Evolutionary conservation across 352 stramenopile species (phyloP), one percentile per base, ranked within the genome.

Genomic region (Phytopythium sindhum): DNA sequence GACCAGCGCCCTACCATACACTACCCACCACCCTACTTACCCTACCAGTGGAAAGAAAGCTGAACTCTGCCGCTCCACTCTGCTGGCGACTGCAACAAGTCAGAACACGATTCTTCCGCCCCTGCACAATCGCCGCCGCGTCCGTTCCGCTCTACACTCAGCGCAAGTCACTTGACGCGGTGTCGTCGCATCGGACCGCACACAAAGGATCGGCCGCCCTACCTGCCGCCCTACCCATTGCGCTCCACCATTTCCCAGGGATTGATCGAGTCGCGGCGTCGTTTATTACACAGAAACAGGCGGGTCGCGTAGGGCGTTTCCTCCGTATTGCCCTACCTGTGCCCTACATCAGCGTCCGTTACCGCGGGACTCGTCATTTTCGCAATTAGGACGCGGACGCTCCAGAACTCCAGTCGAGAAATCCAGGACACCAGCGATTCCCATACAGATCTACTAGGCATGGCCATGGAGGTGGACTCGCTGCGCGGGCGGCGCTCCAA

Each of bases 401-500:
- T 39, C 8, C 5, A 41, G 51, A 57, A 28, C n/a, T 31, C 12
- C 15, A 11, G 23, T 35, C 48, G 12, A 45, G 55, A 28, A 50
- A 19, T 50, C 42, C 19, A 50, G 42, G 42, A 50, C 42, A 50
- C 42, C 7, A 3, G 8, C 42, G 11, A 14, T 41, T 41, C 35
- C 39, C 39, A n/a, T 45, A n/a, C 44, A 29, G 7, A n/a, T n/a
- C n/a, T n/a, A n/a, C n/a, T n/a, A n/a, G n/a, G 33, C 7, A 62
- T 62, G 57, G 41, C 57, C 24, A 23, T 44, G 23, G n/a, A 44
- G 9, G 41, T 44, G 24, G 23, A 28, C 14, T 6, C 24, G 6
- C 7, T 50, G 39, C 47, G 44, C 45, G 45, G 29, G n/a, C 45
- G 57, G 14, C 44, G 57, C 29, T 63, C 57, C 44, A 63, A 56